A percentile compares a stretch with the other conserved stretches of the same genome.
Conservation (phyloP, 208 protist genomes). For the Wallacemonas sp. region DNA sequence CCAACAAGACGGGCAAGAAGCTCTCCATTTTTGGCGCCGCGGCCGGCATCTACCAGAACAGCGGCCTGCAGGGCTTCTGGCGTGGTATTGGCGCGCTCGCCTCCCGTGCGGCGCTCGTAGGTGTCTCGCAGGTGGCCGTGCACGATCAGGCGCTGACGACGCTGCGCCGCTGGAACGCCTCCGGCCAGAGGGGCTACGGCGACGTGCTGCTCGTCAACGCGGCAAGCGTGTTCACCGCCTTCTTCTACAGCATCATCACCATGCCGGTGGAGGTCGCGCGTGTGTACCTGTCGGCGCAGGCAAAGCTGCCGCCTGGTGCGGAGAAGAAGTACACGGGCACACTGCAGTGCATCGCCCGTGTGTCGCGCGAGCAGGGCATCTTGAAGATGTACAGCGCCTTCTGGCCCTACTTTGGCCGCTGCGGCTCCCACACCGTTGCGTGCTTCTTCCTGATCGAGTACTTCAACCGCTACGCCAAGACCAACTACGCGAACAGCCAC, state of each 20-base stretch:
- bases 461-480: conserved; percentile 41
- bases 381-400: conserved; percentile 85
- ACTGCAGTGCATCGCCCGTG: conserved; percentile 76
- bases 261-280: conserved; percentile 92
- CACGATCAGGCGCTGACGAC: conserved; percentile 91
- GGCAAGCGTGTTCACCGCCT: conserved; percentile 75
- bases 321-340: conserved; percentile 73
- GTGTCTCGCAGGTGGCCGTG: conserved; percentile 89
- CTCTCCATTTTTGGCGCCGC: conserved; percentile 52
- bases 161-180: conserved; percentile 57
- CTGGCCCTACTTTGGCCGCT: conserved; percentile 89
- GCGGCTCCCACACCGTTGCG: conserved; percentile 84
- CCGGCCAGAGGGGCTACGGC: conserved; percentile 13
- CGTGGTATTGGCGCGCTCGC: conserved; percentile 75
- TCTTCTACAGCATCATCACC: conserved; percentile 86
- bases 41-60: conserved; percentile 39
- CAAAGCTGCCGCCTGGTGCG: conserved; percentile 49
- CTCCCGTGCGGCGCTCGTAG: conserved; percentile 85
- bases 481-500: conserved; percentile 21
- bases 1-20: conserved; percentile 52
- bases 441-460: conserved; percentile 93
- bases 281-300: conserved; percentile 89
- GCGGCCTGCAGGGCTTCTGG: conserved; percentile 82
- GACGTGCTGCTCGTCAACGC: conserved; percentile 84
- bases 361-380: conserved; percentile 78